Percentiles rank a stretch among this genome's conserved stretches.
Evolutionary conservation across 2,329 filamentous ascomycete species (phyloP).

Genomic region (Cyclaneusma minus): DNA sequence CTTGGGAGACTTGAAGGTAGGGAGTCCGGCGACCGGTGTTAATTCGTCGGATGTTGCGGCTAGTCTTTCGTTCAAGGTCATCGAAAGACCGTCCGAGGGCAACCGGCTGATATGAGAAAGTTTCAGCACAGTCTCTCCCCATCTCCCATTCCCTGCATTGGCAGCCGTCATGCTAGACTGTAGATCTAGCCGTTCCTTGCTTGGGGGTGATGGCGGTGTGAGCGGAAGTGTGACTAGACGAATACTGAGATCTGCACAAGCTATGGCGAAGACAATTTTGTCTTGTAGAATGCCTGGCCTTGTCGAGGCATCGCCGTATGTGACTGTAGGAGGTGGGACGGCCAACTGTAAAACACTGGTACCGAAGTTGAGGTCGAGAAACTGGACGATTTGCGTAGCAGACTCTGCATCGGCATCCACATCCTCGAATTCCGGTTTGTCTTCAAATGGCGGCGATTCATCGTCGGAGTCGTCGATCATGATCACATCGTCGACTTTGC

Average conservation of each 20-base stretch:
- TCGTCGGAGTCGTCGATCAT: constrained; percentile 52
- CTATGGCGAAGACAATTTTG: constrained; percentile 44
- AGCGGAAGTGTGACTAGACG: constrained; percentile 44
- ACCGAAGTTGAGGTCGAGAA: constrained; percentile 43
- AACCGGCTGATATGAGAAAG: constrained; percentile 35
- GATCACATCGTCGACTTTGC: constrained; percentile 32
- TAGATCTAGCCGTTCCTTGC: constrained; percentile 38
- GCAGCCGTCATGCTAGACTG: constrained; percentile 32
- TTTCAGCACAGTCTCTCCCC: constrained; percentile 42
- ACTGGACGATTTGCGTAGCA: constrained; percentile 34
- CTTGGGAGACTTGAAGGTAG: constrained; percentile 6
- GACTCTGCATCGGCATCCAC: constrained; percentile 23
- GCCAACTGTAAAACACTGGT: constrained; percentile 39
- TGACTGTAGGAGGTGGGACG: constrained; percentile 32
- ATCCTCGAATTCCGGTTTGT: constrained; percentile 44
- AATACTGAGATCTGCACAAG: constrained; percentile 39
- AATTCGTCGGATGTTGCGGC: constrained; percentile 13
- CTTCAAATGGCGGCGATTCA: constrained; percentile 30
- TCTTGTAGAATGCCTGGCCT: constrained; percentile 34
- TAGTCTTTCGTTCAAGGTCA: constrained; percentile 28
- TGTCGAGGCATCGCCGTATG: constrained; percentile 31
- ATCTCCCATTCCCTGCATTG: constrained; percentile 42
- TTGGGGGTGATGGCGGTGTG: constrained; percentile 43
- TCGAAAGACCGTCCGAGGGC: constrained; percentile 38
- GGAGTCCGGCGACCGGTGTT: constrained; percentile 5